Conservation (phyloP, 768 basidiomycete species). For the Pholiota molesta region DNA sequence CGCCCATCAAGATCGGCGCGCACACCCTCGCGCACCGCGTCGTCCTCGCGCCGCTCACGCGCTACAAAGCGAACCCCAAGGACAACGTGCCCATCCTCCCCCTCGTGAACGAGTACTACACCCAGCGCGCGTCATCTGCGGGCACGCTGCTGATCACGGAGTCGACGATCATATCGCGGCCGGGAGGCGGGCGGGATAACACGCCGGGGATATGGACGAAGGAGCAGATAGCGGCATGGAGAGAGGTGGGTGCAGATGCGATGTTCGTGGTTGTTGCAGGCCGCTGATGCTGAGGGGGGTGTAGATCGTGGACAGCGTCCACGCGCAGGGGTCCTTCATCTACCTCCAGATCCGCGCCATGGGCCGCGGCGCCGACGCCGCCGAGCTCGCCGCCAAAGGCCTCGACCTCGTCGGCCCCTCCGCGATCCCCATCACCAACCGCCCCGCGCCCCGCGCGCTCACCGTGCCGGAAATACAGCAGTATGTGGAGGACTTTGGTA, state of each 20-base stretch:
- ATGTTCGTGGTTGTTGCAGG: no score
- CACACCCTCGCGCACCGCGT: constrained; percentile 50
- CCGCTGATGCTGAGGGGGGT: neutral
- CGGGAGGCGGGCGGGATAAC: constrained; percentile 50
- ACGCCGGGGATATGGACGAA: constrained; percentile 69
- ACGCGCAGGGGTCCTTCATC: constrained; percentile 43
- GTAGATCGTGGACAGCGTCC: constrained; percentile 52
- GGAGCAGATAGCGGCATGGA: constrained; percentile 63
- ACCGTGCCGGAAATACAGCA: constrained; percentile 52
- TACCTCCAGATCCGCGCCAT: constrained; percentile 63
- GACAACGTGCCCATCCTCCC: constrained; percentile 38
- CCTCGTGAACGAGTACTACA: constrained; percentile 47
- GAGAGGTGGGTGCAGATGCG: constrained; percentile 38
- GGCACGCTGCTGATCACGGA: constrained; percentile 64
- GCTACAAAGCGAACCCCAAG: constrained; percentile 37
- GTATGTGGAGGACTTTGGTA: constrained; percentile 50
- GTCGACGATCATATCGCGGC: constrained; percentile 51
- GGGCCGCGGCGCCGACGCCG: constrained; percentile 42
- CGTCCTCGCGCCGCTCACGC: constrained; percentile 57
- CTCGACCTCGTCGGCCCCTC: constrained; percentile 38
- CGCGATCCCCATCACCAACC: constrained; percentile 24
- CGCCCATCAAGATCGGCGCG: constrained; percentile 46
- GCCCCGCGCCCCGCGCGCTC: constrained; percentile 40
- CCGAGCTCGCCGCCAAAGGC: constrained; percentile 31
- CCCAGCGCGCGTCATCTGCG: constrained; percentile 45